Evolutionary conservation across 805 yeast species (phyloP).

Genomic region (Candida xiaguanensis): DNA sequence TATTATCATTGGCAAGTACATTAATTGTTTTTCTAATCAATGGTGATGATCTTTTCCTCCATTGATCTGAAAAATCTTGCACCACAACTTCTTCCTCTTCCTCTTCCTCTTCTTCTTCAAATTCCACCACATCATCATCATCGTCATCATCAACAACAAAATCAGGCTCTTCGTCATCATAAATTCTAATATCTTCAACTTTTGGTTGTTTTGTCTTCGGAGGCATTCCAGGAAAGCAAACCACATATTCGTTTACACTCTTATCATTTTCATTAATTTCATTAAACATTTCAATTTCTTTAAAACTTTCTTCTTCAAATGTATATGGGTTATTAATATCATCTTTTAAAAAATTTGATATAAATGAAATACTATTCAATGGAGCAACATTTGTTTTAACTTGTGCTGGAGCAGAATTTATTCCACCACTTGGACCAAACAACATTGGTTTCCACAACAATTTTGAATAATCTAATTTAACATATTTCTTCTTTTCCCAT

Average conservation of each 20-base stretch:
- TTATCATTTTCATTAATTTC: constrained; percentile 13
- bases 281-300: constrained; percentile 36
- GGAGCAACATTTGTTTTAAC: constrained; percentile 19
- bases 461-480: constrained; percentile 46
- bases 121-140: constrained; percentile 15
- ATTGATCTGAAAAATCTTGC: not conserved
- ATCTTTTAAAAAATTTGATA: constrained; percentile 60
- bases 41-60: constrained; percentile 6
- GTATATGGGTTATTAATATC: constrained; percentile 63
- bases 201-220: not conserved
- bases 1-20: constrained; percentile 4
- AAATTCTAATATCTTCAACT: constrained; percentile 15
- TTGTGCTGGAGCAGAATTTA: constrained; percentile 56
- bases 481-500: constrained; percentile 56
- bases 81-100: constrained; percentile 5
- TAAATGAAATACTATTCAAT: constrained; percentile 51
- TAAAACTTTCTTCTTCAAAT: constrained; percentile 53
- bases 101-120: constrained; percentile 14
- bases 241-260: constrained; percentile 21
- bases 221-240: constrained; percentile 35
- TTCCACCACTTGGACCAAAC: constrained; percentile 85
- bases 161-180: constrained; percentile 15
- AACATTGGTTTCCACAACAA: constrained; percentile 79
- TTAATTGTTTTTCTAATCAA: constrained; percentile 8
- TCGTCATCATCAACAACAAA: constrained; percentile 12